Conservation (phyloP, 768 basidiomycete genomes). For the Psilocybe azurescens region DNA sequence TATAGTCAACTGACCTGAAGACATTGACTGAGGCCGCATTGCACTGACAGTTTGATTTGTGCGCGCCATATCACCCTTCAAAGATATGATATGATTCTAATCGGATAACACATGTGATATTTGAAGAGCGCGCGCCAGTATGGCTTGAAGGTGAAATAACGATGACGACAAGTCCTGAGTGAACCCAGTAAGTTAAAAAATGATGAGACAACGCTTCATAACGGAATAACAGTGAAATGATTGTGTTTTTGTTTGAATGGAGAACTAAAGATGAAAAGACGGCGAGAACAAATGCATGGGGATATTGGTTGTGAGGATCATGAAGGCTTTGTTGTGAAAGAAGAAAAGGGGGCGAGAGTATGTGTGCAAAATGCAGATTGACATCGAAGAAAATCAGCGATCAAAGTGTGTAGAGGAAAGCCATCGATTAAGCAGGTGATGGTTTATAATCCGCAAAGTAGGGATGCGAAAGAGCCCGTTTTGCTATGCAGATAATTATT, state of each 20-base stretch:
- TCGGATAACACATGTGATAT: no score
- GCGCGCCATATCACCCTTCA: no score
- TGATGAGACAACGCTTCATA: not conserved
- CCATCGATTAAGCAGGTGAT: conserved; percentile 11
- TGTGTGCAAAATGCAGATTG: conserved; percentile 2
- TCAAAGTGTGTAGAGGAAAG: not conserved
- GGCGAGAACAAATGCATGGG: conserved; percentile 12
- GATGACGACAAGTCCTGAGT: no score
- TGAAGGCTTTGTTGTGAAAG: conserved; percentile 13
- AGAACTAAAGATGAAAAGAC: not conserved
- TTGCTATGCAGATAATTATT: conserved; percentile 52
- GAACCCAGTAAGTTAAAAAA: not conserved
- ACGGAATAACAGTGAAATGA: not conserved
- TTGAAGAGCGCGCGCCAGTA: no score
- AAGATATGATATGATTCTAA: no score
- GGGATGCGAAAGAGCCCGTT: conserved; percentile 55
- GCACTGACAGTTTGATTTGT: no score
- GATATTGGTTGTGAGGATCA: conserved; percentile 10
- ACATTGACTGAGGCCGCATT: no score
- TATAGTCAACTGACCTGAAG: no score
- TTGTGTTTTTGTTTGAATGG: conserved; percentile 10
- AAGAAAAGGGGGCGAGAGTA: not conserved
- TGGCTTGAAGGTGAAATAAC: no score
- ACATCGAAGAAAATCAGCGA: conserved; percentile 1
- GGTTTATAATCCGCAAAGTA: conserved; percentile 51